Percentiles rank a stretch among this genome's conserved stretches.
These are phyloP conservation scores for Collybiopsis confluens DNA, from an alignment of 768 basidiomycete genomes.

Conservation along the genomic window DNA sequence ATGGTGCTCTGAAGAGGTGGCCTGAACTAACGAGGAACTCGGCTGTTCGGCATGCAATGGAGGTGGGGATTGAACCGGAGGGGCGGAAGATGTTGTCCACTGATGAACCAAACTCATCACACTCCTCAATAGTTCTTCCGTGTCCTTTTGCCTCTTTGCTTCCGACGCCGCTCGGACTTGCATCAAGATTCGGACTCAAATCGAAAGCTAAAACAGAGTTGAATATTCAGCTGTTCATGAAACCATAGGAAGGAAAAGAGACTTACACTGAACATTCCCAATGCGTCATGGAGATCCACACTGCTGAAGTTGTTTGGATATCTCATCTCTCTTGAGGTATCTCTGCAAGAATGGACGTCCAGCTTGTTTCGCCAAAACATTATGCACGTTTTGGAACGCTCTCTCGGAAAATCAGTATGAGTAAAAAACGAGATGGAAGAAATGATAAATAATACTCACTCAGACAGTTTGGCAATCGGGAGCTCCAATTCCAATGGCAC, in stretches of 20 bases:
- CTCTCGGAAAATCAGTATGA: too few species aligned
- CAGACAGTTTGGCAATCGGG: slow-evolving; percentile 48
- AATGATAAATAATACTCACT: too few species aligned
- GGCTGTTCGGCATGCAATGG: too few species aligned
- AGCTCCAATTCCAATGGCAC: slow-evolving; percentile 44
- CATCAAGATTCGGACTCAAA: slow-evolving; percentile 52
- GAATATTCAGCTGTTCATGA: too few species aligned
- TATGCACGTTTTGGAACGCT: slow-evolving; percentile 38
- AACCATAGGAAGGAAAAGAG: too few species aligned
- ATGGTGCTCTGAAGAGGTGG: too few species aligned
- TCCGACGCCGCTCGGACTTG: slow-evolving; percentile 43
- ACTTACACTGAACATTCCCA: slow-evolving; percentile 46
- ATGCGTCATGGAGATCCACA: slow-evolving; percentile 51
- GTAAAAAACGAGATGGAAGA: too few species aligned
- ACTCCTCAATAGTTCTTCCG: not conserved
- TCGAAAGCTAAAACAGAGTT: too few species aligned
- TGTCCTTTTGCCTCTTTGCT: slow-evolving; percentile 6
- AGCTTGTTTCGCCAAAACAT: slow-evolving; percentile 54
- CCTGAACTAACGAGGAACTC: too few species aligned
- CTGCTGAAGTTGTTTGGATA: slow-evolving; percentile 42
- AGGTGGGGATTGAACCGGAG: not conserved
- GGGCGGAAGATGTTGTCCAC: slow-evolving; percentile 24
- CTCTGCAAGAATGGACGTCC: slow-evolving; percentile 73
- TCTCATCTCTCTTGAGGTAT: slow-evolving; percentile 75
- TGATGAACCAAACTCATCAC: not conserved